Evolutionary conservation across 805 yeast genomes (phyloP).

Genomic region (Saturnispora dispora): DNA sequence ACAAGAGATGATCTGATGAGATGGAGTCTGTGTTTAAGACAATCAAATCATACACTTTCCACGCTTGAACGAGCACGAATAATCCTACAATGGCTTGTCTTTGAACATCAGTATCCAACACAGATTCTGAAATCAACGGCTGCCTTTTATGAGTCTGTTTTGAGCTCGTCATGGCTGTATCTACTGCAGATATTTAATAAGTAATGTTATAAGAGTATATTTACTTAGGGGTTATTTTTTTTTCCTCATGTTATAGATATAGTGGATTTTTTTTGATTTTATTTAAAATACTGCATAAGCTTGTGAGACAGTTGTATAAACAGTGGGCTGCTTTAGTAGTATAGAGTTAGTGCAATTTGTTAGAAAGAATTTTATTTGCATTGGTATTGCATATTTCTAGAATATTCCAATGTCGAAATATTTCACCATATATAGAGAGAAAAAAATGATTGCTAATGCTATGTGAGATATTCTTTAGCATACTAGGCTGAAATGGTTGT

Average conservation of each 20-base stretch:
- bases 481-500: slow-evolving; percentile 57
- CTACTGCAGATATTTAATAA: not conserved
- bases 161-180: not conserved
- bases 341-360: not conserved
- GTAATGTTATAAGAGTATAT: not conserved
- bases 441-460: not conserved
- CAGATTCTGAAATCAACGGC: slow-evolving; percentile 52
- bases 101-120: slow-evolving; percentile 71
- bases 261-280: too few species aligned
- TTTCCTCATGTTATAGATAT: not conserved
- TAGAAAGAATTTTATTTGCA: not conserved
- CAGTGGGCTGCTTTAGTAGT: not conserved
- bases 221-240: not conserved
- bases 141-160: slow-evolving; percentile 2
- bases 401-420: not conserved
- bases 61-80: slow-evolving; percentile 72
- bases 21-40: slow-evolving; percentile 39
- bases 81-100: slow-evolving; percentile 56
- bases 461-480: not conserved
- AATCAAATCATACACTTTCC: slow-evolving; percentile 68
- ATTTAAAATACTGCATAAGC: too few species aligned
- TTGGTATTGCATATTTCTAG: not conserved
- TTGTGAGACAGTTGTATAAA: not conserved
- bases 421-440: not conserved
- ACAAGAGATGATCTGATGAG: slow-evolving; percentile 8